phyloP scores from a whole-genome alignment of 192 early-diverging fungal species.

The Entrophospora sp. region DNA sequence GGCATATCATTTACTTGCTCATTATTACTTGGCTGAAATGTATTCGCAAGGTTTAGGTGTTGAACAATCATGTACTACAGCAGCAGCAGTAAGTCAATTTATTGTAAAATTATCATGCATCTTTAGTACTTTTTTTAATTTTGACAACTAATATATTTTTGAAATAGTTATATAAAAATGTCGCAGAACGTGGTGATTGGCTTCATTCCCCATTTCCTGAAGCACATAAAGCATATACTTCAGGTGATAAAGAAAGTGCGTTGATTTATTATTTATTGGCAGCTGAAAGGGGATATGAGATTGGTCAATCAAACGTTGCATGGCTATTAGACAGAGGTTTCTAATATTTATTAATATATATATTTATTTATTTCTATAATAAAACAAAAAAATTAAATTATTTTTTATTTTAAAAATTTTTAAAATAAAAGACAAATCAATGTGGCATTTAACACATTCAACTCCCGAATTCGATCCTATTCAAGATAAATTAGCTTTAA shows the following conservation, averaged over 20 bases:
- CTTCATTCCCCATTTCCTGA: slow-evolving; percentile 55
- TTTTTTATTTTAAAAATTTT: not conserved
- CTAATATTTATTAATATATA: not conserved
- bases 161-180: slow-evolving; percentile 60
- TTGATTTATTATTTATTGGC: slow-evolving; percentile 68
- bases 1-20: slow-evolving; percentile 62
- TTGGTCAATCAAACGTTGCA: slow-evolving; percentile 85
- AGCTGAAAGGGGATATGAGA: slow-evolving; percentile 83
- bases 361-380: not conserved
- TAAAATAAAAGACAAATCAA: slow-evolving; percentile 10
- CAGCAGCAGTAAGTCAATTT: slow-evolving; percentile 45
- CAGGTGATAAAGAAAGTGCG: slow-evolving; percentile 61
- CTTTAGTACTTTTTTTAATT: not conserved
- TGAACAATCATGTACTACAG: slow-evolving; percentile 51
- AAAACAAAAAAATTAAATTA: too few relatives aligned
- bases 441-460: slow-evolving; percentile 5
- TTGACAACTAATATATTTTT: not conserved
- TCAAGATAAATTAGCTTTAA: slow-evolving; percentile 56
- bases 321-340: slow-evolving; percentile 70
- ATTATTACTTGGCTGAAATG: slow-evolving; percentile 74
- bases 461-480: slow-evolving; percentile 3
- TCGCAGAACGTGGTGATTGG: slow-evolving; percentile 84
- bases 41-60: slow-evolving; percentile 43
- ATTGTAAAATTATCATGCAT: too few relatives aligned
- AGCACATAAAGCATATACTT: slow-evolving; percentile 45